A percentile compares a stretch with the other conserved stretches of the same genome.
Evolutionary conservation across 2,329 filamentous ascomycete genomes (phyloP).

Genomic region (Ophiostoma quercus): DNA sequence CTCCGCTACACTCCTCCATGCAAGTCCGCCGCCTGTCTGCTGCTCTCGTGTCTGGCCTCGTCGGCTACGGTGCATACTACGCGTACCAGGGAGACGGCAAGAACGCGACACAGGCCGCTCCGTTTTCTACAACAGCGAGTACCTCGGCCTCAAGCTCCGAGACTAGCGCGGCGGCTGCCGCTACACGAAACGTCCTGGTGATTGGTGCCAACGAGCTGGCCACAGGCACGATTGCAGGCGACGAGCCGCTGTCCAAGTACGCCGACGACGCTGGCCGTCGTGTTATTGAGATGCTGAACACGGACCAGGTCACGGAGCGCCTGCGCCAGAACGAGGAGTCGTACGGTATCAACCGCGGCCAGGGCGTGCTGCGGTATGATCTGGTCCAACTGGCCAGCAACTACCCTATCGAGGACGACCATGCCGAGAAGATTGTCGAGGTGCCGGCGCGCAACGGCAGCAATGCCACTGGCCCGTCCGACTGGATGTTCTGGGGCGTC

Average conservation of each 20-base stretch:
- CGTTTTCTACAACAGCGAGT: constrained; percentile 22
- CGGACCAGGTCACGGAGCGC: constrained; percentile 88
- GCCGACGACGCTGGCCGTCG: constrained; percentile 78
- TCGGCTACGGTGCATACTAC: constrained; percentile 74
- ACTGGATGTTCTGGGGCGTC: constrained; percentile 99
- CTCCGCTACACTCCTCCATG: constrained; percentile 64
- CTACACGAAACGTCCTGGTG: constrained; percentile 66
- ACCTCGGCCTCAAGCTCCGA: constrained; percentile 26
- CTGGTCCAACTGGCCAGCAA: constrained; percentile 93
- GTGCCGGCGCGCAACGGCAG: constrained; percentile 53
- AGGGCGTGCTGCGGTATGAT: constrained; percentile 91
- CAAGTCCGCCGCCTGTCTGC: constrained; percentile 63
- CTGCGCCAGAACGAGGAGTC: constrained; percentile 86
- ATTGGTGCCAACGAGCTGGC: constrained; percentile 88
- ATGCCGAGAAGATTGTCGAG: constrained; percentile 96
- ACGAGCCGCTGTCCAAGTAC: constrained; percentile 82
- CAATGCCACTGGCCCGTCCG: constrained; percentile 53
- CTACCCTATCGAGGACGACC: constrained; percentile 96
- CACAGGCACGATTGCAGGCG: constrained; percentile 77
- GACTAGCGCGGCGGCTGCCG: constrained; percentile 4
- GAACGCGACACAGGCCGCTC: not conserved
- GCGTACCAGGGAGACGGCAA: constrained; percentile 49
- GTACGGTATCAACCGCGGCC: constrained; percentile 80
- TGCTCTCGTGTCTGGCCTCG: constrained; percentile 63
- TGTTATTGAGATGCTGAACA: constrained; percentile 92